Percentiles rank a stretch among this genome's conserved stretches.
Evolutionary conservation across 352 stramenopile species (phyloP).

Genomic region (Pythium insidiosum): DNA sequence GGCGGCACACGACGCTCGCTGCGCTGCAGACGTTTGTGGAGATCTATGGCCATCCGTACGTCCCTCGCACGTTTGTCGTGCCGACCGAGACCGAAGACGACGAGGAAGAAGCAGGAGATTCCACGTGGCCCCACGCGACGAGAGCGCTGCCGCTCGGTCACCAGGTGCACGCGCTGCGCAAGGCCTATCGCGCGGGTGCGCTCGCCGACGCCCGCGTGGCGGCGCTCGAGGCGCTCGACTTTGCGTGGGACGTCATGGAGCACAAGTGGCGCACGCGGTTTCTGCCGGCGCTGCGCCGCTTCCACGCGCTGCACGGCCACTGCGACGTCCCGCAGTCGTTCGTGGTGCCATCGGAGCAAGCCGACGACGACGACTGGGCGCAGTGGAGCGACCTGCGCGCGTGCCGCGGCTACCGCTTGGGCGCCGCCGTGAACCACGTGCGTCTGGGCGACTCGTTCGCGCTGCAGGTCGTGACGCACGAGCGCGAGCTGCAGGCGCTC

Average conservation of each 20-base stretch:
- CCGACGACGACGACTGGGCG: not conserved
- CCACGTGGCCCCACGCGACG: slow-evolving; percentile 27
- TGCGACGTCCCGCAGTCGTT: slow-evolving; percentile 73
- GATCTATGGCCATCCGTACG: slow-evolving; percentile 23
- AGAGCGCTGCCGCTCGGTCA: slow-evolving; percentile 29
- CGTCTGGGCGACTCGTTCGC: slow-evolving; percentile 21
- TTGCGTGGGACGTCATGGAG: slow-evolving; percentile 19
- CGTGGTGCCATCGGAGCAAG: slow-evolving; percentile 29
- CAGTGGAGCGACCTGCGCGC: slow-evolving; percentile 3
- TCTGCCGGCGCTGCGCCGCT: slow-evolving; percentile 40
- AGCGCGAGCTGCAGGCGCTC: slow-evolving; percentile 26
- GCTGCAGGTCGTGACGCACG: slow-evolving; percentile 22
- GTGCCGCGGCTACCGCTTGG: slow-evolving; percentile 28
- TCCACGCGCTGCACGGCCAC: slow-evolving; percentile 67
- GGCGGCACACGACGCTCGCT: slow-evolving; percentile 18
- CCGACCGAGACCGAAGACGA: slow-evolving; percentile 16
- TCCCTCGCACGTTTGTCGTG: slow-evolving; percentile 30
- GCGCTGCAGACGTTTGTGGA: slow-evolving; percentile 26
- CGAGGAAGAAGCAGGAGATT: too few species aligned
- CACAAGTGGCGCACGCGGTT: slow-evolving; percentile 21
- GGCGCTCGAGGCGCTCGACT: slow-evolving; percentile 15
- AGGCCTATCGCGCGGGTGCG: slow-evolving; percentile 7
- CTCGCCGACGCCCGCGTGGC: slow-evolving; percentile 24
- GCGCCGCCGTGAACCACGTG: slow-evolving; percentile 38
- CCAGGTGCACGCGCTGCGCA: slow-evolving; percentile 28